A percentile compares a stretch with the other conserved stretches of the same genome.
Conservation (phyloP, 2,329 filamentous ascomycete species). For the Sporothrix luriei region DNA sequence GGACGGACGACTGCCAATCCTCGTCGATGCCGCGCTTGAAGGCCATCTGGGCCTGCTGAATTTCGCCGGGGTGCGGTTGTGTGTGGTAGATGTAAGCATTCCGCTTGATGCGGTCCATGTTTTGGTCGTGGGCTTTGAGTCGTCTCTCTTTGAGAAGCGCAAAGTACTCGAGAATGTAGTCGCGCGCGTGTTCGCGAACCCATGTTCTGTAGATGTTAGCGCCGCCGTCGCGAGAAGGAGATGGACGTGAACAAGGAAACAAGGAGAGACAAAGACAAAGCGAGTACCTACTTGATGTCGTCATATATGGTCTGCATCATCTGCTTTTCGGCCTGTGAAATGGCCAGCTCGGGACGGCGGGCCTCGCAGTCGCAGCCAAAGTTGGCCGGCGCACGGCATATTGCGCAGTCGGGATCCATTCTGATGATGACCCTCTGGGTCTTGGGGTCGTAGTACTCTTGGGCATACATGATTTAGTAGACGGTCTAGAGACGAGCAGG, state of each 20-base stretch:
- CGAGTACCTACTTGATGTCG: slow-evolving; percentile 61
- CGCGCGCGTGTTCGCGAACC: slow-evolving; percentile 67
- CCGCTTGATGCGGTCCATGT: slow-evolving; percentile 59
- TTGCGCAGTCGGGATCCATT: slow-evolving; percentile 71
- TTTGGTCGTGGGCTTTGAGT: slow-evolving; percentile 58
- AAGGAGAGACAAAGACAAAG: background rate
- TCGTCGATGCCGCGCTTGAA: slow-evolving; percentile 76
- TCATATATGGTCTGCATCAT: slow-evolving; percentile 66
- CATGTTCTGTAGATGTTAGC: slow-evolving; percentile 51
- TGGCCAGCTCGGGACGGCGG: slow-evolving; percentile 63
- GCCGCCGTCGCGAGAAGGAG: background rate
- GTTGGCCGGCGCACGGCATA: slow-evolving; percentile 63
- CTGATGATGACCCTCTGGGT: slow-evolving; percentile 56
- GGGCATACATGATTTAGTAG: slow-evolving; percentile 52
- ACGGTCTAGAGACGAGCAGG: background rate
- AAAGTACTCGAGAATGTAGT: slow-evolving; percentile 69
- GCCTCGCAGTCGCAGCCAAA: slow-evolving; percentile 67
- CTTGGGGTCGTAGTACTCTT: slow-evolving; percentile 48
- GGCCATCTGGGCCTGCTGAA: slow-evolving; percentile 64
- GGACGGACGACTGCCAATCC: slow-evolving; percentile 74
- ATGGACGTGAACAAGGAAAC: no score
- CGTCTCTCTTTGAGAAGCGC: slow-evolving; percentile 62
- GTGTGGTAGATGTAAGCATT: slow-evolving; percentile 62
- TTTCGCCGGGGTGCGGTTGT: slow-evolving; percentile 62
- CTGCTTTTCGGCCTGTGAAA: slow-evolving; percentile 63